A percentile compares a stretch with the other conserved stretches of the same genome.
These are phyloP conservation scores for Tillandsia leiboldiana DNA, from an alignment of 176 grass and related monocot genomes.

Conservation along the genomic window DNA sequence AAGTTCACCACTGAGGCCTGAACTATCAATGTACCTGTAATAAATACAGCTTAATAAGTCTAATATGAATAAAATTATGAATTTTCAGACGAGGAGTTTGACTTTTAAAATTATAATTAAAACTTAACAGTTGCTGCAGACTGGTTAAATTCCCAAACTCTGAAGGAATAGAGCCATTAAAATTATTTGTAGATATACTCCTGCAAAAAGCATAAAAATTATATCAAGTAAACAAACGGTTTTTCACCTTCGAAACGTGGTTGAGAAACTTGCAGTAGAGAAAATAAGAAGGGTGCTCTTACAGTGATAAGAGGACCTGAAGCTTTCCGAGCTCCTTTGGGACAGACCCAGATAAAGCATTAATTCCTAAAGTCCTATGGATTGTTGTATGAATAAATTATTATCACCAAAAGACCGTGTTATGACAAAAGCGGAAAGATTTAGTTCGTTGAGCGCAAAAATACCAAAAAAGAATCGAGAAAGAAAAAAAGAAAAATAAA, in stretches of 20 bases:
- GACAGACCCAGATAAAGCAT: slow-evolving; percentile 74
- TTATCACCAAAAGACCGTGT: not conserved
- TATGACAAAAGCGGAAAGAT: no score
- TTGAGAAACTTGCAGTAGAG: not conserved
- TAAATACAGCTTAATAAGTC: not conserved
- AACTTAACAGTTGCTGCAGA: slow-evolving; percentile 44
- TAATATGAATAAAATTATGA: not conserved
- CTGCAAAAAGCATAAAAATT: slow-evolving; percentile 29
- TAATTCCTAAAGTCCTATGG: slow-evolving; percentile 42
- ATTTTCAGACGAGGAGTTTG: not conserved
- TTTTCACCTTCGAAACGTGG: no score
- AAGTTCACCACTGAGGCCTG: slow-evolving; percentile 48
- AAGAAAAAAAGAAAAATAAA: no score
- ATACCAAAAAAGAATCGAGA: no score
- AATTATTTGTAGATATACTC: slow-evolving; percentile 43
- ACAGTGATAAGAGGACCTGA: slow-evolving; percentile 35
- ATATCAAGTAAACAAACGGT: no score
- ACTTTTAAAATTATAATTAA: slow-evolving; percentile 2
- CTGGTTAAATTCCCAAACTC: slow-evolving; percentile 51
- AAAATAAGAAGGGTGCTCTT: slow-evolving; percentile 15
- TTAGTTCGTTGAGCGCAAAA: no score
- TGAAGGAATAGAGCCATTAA: slow-evolving; percentile 54
- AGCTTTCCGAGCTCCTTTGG: slow-evolving; percentile 84
- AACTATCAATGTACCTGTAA: slow-evolving; percentile 59
- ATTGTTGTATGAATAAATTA: not conserved